These are phyloP conservation scores for Entomortierella chlamydospora DNA, from an alignment of 192 early-diverging fungal genomes.

Conservation along the genomic window DNA sequence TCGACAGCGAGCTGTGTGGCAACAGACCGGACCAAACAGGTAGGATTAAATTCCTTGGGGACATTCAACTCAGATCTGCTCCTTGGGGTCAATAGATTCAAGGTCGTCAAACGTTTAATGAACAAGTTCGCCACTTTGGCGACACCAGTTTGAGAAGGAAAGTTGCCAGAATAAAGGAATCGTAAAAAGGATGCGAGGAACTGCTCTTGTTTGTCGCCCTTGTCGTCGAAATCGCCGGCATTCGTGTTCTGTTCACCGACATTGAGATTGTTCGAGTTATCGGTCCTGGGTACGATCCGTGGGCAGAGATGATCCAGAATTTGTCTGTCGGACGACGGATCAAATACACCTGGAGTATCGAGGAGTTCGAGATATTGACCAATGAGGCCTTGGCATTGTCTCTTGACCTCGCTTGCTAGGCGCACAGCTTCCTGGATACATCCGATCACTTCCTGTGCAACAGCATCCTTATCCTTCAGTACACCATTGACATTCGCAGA, in stretches of 20 bases:
- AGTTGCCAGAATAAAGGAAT: conserved; percentile 2
- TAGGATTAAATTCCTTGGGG: not conserved
- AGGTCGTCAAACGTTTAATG: conserved; percentile 1
- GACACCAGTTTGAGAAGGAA: not conserved
- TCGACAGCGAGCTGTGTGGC: conserved; percentile 2
- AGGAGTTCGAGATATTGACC: not conserved
- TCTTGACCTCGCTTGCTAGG: not conserved
- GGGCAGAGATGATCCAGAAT: not conserved
- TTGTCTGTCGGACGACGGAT: not conserved
- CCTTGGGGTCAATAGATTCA: not conserved
- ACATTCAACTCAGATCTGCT: not conserved
- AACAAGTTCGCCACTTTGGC: not conserved
- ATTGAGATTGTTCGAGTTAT: not conserved
- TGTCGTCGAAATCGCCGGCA: not conserved
- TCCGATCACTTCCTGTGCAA: not conserved
- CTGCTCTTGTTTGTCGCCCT: not conserved
- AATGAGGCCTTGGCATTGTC: not conserved
- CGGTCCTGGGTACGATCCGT: not conserved
- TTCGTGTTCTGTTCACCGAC: not conserved
- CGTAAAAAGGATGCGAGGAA: not conserved
- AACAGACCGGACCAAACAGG: not conserved
- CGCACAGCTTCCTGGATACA: not conserved
- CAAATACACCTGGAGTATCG: not conserved
- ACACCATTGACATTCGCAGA: conserved; percentile 2
- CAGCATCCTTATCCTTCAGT: not conserved